These are phyloP conservation scores for Hymenoscyphus fraxineus DNA, from an alignment of 2,329 filamentous ascomycete species.

Conservation along the genomic window DNA sequence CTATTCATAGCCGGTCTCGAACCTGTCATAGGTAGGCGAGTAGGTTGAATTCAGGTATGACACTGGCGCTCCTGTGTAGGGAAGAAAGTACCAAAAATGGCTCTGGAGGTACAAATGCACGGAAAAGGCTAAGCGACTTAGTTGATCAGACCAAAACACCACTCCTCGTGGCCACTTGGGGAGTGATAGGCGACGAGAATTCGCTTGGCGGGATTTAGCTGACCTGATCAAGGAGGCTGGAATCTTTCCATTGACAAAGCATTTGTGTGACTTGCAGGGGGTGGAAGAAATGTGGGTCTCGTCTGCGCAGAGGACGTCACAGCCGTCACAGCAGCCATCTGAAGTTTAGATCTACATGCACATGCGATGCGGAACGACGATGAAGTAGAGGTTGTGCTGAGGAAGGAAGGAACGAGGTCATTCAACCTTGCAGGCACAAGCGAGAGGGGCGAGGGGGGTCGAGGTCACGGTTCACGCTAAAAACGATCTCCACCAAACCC, in stretches of 20 bases:
- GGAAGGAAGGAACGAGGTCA: conserved; percentile 3
- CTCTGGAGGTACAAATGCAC: neutral
- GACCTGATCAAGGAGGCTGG: neutral
- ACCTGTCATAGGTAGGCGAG: neutral
- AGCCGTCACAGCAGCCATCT: conserved; percentile 3
- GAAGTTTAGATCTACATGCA: neutral
- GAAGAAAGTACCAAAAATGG: neutral
- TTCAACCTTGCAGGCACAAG: neutral
- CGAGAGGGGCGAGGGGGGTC: neutral
- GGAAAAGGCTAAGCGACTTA: neutral
- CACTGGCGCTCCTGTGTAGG: neutral
- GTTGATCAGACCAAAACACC: neutral
- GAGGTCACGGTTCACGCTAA: neutral
- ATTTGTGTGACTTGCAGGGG: neutral
- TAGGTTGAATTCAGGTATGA: neutral
- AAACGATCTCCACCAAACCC: neutral
- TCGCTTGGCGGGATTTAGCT: neutral
- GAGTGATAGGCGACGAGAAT: neutral
- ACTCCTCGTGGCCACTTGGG: neutral
- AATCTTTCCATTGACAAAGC: neutral
- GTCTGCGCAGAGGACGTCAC: neutral
- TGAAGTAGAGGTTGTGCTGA: neutral
- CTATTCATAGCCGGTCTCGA: neutral
- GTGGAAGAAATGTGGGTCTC: neutral
- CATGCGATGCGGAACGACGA: neutral